Conservation (phyloP, 306 rosid genomes). For the Oxytropis ochrocephala region DNA sequence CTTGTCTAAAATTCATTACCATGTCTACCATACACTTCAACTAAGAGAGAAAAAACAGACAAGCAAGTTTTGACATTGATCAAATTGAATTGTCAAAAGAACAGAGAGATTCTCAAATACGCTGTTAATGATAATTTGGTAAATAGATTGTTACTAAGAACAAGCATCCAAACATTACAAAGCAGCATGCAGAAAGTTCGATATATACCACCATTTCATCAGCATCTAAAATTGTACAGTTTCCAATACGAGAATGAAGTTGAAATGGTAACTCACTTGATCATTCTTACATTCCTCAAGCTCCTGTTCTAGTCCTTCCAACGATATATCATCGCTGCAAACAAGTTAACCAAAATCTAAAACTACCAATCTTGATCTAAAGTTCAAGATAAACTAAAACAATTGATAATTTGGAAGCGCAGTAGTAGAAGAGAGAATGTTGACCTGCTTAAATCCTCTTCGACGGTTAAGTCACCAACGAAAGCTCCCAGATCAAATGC, state of each 20-base stretch:
- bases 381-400: neutral
- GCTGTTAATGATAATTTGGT: neutral
- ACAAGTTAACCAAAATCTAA: neutral
- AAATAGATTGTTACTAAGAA: neutral
- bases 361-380: neutral
- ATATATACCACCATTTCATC: neutral
- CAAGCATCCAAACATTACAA: neutral
- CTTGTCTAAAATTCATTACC: neutral
- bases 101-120: neutral
- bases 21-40: neutral
- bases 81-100: neutral
- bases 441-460: conserved; percentile 74
- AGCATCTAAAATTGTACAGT: neutral
- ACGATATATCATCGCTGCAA: conserved; percentile 67
- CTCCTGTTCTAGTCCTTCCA: conserved; percentile 92
- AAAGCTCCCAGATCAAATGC: conserved; percentile 72
- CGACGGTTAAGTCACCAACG: conserved; percentile 71
- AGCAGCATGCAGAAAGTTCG: neutral
- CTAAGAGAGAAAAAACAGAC: neutral
- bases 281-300: conserved; percentile 83
- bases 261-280: conserved; percentile 43
- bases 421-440: neutral
- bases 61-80: neutral
- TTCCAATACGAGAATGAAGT: neutral
- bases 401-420: neutral